Percentiles rank a stretch among this genome's conserved stretches.
Evolutionary conservation across 1,139 yeast genomes (phyloP).

Genomic region (Blastobotrys indianensis): DNA sequence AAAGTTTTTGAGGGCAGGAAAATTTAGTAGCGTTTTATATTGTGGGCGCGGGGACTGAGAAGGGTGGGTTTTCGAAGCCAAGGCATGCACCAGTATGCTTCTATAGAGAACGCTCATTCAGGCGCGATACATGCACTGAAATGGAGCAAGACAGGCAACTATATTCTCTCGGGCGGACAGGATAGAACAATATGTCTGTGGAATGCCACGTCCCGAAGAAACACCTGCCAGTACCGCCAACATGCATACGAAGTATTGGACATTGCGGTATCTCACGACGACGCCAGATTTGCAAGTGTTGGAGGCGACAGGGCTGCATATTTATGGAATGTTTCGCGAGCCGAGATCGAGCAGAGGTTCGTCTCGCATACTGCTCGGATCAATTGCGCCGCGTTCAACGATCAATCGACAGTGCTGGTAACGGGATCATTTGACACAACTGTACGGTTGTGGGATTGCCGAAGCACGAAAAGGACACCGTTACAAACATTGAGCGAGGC

Average conservation of each 20-base stretch:
- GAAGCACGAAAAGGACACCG: slow-evolving; percentile 25
- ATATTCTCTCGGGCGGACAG: slow-evolving; percentile 33
- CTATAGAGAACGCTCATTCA: slow-evolving; percentile 18
- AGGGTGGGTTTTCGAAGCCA: background rate
- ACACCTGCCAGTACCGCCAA: slow-evolving; percentile 24
- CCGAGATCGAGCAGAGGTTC: slow-evolving; percentile 25
- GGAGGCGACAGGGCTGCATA: slow-evolving; percentile 36
- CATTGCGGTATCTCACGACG: slow-evolving; percentile 29
- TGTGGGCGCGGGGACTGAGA: background rate
- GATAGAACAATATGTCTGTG: slow-evolving; percentile 30
- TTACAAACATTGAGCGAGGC: slow-evolving; percentile 34
- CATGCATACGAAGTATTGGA: slow-evolving; percentile 35
- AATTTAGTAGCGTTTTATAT: slow-evolving; percentile 5
- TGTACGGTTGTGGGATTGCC: slow-evolving; percentile 36
- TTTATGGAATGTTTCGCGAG: slow-evolving; percentile 34
- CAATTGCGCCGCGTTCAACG: slow-evolving; percentile 29
- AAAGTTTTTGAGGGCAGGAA: slow-evolving; percentile 1
- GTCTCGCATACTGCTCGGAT: slow-evolving; percentile 32
- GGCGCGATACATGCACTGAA: slow-evolving; percentile 30
- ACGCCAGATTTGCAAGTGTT: slow-evolving; percentile 31
- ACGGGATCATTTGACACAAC: slow-evolving; percentile 34
- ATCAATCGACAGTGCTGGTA: slow-evolving; percentile 29
- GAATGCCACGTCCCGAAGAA: slow-evolving; percentile 27
- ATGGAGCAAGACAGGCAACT: slow-evolving; percentile 29
- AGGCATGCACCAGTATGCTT: slow-evolving; percentile 1